Evolutionary conservation across 1,139 yeast genomes (phyloP), one percentile per base, ranked within the genome.

Genomic region (Suhomyces chickasaworum): DNA sequence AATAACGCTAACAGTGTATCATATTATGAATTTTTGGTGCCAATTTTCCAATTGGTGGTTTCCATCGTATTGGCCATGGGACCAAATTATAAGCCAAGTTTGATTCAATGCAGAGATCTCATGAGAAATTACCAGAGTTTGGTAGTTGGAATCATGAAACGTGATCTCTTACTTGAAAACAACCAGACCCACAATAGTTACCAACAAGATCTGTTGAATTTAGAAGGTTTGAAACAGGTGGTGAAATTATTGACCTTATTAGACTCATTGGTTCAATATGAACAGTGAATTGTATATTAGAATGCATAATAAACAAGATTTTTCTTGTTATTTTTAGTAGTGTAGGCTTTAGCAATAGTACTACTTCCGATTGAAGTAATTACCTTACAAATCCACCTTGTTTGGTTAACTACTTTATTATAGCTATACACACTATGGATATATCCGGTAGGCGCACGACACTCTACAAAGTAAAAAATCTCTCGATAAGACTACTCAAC

Each of bases 51-150:
- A 56, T 69, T 89, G 44, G 73, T 89, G 1, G 66, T 83, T 10
- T 83, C 95, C 0, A 72, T 88, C 6, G 68, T 86, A 8, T 69
- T 89, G 20, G 80, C 96, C 2, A 80, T 88, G 76, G 96, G 97
- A 0, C 84, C 93, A 3, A 83, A 84, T 44, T 89, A 89, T 61
- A 78, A 75, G 49, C 77, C 81, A 1, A 83, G 86, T n/a, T 73
- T 83, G 17, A 62, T 66, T 4, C 83, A 80, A 55, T 84, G 84
- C 0, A 73, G 70, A 47, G 72, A 67, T 7, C 65, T 90, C 42
- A 61, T 89, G 58, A 60, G 63, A 6, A 78, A 77, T 41, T 83
- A 83, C 59, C 74, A 78, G 44, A 77, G 75, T 42, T 66, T 89
- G 49, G 72, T 86, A 12, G 78, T 81, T 32, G 88, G 89, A 1